A percentile compares a stretch with the other conserved stretches of the same genome.
These are phyloP conservation scores for Trifolium subterraneum DNA, from an alignment of 306 rosid species.

Conservation along the genomic window DNA sequence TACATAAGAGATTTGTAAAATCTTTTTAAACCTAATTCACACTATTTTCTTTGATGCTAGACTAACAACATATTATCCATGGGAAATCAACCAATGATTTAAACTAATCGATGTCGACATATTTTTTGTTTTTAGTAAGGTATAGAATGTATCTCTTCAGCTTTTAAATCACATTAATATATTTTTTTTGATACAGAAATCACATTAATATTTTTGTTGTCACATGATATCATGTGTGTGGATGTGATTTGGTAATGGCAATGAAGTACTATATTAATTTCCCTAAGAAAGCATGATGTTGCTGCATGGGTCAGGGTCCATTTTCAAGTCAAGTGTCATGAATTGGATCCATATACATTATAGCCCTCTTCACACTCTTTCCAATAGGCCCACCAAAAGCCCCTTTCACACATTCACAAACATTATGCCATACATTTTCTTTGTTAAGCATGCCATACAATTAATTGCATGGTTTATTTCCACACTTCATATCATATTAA, in stretches of 20 bases:
- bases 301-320: constrained; percentile 26
- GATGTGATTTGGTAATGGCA: neutral
- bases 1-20: neutral
- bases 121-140: neutral
- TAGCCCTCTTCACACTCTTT: neutral
- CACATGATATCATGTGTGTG: neutral
- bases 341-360: constrained; percentile 23
- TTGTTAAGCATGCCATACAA: neutral
- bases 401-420: constrained; percentile 32
- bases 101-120: neutral
- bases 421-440: neutral
- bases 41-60: neutral
- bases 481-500: constrained; percentile 17
- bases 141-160: neutral
- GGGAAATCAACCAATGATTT: neutral
- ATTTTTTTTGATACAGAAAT: too few species aligned
- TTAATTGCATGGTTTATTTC: constrained; percentile 14
- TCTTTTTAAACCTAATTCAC: neutral
- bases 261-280: neutral
- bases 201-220: constrained; percentile 14
- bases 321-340: constrained; percentile 36
- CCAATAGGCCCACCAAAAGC: constrained; percentile 42
- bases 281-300: neutral
- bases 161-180: neutral
- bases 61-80: neutral